Evolutionary conservation across 805 yeast species (phyloP).

Genomic region (Hanseniaspora osmophila): DNA sequence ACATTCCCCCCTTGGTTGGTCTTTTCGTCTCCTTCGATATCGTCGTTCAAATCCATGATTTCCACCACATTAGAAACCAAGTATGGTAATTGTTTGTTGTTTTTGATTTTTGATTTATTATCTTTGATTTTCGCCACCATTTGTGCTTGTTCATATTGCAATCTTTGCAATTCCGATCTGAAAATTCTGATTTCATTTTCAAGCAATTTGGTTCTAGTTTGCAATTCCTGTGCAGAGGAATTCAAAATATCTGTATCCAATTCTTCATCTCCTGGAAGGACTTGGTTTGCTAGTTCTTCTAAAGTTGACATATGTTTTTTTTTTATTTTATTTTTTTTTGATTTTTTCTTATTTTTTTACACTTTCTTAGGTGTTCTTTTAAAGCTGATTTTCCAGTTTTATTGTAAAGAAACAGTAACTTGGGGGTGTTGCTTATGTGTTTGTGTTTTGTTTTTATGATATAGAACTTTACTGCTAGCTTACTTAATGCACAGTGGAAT

Average conservation of each 20-base stretch:
- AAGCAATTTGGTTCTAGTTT: constrained; percentile 71
- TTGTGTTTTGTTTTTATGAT: too few relatives aligned
- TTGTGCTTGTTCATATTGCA: constrained; percentile 81
- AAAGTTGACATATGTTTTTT: not conserved
- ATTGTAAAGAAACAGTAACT: too few relatives aligned
- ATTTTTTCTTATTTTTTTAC: not conserved
- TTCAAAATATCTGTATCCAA: constrained; percentile 71
- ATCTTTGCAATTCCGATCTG: constrained; percentile 79
- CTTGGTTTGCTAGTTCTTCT: not conserved
- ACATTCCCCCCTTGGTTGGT: constrained; percentile 88
- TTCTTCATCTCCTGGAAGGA: constrained; percentile 33
- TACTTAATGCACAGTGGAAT: too few relatives aligned
- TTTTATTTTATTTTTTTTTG: not conserved
- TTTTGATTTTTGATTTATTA: constrained; percentile 88
- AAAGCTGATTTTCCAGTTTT: too few relatives aligned
- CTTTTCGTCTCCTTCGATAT: constrained; percentile 30
- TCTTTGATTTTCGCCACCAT: constrained; percentile 91
- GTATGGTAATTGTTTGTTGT: constrained; percentile 90
- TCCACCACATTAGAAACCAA: constrained; percentile 95
- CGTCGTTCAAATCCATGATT: constrained; percentile 73
- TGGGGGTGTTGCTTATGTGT: too few relatives aligned
- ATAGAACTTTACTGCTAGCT: too few relatives aligned
- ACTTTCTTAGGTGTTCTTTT: not conserved
- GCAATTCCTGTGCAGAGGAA: constrained; percentile 68
- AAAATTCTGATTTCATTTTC: constrained; percentile 93